Conservation (phyloP, 2,329 filamentous ascomycete genomes). For the Fusarium sp. region DNA sequence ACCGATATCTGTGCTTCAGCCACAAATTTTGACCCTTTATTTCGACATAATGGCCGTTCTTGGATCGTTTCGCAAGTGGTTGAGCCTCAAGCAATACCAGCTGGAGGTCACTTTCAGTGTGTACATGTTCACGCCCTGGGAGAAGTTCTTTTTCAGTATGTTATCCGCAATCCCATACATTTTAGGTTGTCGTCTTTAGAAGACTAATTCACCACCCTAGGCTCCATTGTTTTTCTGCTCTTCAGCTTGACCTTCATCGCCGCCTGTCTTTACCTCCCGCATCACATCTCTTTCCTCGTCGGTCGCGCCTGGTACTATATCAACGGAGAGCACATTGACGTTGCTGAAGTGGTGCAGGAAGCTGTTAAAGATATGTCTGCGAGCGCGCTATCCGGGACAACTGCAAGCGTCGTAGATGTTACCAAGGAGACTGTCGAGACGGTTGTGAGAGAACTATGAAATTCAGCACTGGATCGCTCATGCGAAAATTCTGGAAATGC, state of each 20-base stretch:
- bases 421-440: constrained; percentile 38
- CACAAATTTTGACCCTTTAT: neutral
- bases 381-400: constrained; percentile 42
- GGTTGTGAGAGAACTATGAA: constrained; percentile 48
- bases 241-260: constrained; percentile 86
- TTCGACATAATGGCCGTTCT: constrained; percentile 46
- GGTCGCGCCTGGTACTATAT: constrained; percentile 95
- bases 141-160: constrained; percentile 98
- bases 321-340: constrained; percentile 75
- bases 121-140: constrained; percentile 96
- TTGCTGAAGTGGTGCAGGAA: constrained; percentile 48
- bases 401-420: constrained; percentile 36
- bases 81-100: constrained; percentile 96
- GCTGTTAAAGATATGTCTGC: constrained; percentile 45
- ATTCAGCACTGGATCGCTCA: neutral
- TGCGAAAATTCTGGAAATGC: neutral
- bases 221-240: constrained; percentile 90
- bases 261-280: constrained; percentile 89
- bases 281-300: constrained; percentile 84
- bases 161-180: constrained; percentile 10
- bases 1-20: neutral
- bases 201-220: constrained; percentile 58
- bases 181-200: neutral
- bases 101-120: constrained; percentile 96
- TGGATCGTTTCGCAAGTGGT: constrained; percentile 76